Percentiles rank a stretch among this genome's conserved stretches.
These are phyloP conservation scores for Coemansia sp. DNA, from an alignment of 192 early-diverging fungal genomes.

Conservation along the genomic window DNA sequence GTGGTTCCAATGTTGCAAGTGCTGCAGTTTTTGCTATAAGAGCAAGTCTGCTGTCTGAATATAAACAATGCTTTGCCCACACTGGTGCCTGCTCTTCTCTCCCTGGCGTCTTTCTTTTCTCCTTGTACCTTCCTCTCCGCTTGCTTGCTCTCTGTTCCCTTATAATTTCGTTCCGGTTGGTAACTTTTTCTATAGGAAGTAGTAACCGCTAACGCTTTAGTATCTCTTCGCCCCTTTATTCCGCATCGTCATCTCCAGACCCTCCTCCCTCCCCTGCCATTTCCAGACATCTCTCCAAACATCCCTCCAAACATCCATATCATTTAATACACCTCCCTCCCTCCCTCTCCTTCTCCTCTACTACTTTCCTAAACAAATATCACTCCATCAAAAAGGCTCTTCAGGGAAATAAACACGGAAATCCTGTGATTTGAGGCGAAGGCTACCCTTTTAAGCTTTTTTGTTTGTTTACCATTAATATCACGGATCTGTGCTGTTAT, in stretches of 20 bases:
- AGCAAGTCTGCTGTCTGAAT: neutral
- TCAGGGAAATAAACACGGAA: neutral
- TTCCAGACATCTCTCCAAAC: neutral
- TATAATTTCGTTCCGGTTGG: neutral
- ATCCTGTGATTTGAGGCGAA: neutral
- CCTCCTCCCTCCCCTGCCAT: neutral
- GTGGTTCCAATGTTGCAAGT: neutral
- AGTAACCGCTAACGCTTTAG: constrained; percentile 1
- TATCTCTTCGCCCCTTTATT: neutral
- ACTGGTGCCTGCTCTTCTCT: neutral
- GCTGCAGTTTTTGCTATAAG: too few relatives aligned
- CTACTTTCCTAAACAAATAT: neutral
- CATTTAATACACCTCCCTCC: neutral
- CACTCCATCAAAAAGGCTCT: neutral
- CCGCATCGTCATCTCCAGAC: neutral
- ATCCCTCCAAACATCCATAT: constrained; percentile 1
- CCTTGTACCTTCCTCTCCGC: constrained; percentile 2
- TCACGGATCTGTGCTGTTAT: neutral
- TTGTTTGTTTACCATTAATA: constrained; percentile 2
- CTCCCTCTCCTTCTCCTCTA: neutral
- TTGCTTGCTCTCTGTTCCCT: neutral
- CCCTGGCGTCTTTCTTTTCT: constrained; percentile 1
- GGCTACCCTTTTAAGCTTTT: neutral
- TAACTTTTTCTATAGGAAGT: neutral
- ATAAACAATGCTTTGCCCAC: neutral